Evolutionary conservation across 2,329 filamentous ascomycete genomes (phyloP).

Genomic region (Aspergillus thermomutatus): DNA sequence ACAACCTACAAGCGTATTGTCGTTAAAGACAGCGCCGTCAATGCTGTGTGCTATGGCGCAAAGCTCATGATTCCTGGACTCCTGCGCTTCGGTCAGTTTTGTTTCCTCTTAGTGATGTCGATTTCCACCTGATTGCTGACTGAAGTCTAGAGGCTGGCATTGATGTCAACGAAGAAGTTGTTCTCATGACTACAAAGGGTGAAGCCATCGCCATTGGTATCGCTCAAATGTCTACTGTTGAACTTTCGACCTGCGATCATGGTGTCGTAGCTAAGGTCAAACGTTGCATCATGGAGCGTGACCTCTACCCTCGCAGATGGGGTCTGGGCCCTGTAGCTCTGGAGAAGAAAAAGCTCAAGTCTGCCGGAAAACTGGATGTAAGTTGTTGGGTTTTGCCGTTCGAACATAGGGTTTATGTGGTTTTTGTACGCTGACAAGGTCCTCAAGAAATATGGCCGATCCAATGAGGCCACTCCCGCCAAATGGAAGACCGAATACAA

Average conservation of each 20-base stretch:
- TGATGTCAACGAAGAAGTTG: constrained; percentile 92
- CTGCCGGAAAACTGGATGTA: constrained; percentile 89
- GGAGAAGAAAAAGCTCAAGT: constrained; percentile 99
- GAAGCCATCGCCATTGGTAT: constrained; percentile 96
- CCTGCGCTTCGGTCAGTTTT: constrained; percentile 72
- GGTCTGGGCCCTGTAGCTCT: constrained; percentile 87
- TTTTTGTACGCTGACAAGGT: constrained; percentile 31
- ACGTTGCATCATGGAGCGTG: constrained; percentile 99
- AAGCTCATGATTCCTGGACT: constrained; percentile 99
- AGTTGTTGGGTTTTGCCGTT: constrained; percentile 23
- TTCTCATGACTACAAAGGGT: constrained; percentile 98
- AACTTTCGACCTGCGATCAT: constrained; percentile 95
- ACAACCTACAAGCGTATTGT: constrained; percentile 94
- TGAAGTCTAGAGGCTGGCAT: constrained; percentile 69
- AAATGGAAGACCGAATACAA: constrained; percentile 93
- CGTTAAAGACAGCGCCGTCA: constrained; percentile 94
- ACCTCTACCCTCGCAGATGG: constrained; percentile 95
- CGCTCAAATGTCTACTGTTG: constrained; percentile 95
- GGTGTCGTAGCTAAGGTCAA: constrained; percentile 98
- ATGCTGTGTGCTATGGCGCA: constrained; percentile 96
- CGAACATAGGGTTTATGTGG: neutral
- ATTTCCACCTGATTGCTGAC: constrained; percentile 8
- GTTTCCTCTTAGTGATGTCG: neutral
- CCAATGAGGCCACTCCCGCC: constrained; percentile 88
- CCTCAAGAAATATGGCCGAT: constrained; percentile 75